phyloP scores from a whole-genome alignment of 2,329 filamentous ascomycete species.

The Colletotrichum chrysophilum region DNA sequence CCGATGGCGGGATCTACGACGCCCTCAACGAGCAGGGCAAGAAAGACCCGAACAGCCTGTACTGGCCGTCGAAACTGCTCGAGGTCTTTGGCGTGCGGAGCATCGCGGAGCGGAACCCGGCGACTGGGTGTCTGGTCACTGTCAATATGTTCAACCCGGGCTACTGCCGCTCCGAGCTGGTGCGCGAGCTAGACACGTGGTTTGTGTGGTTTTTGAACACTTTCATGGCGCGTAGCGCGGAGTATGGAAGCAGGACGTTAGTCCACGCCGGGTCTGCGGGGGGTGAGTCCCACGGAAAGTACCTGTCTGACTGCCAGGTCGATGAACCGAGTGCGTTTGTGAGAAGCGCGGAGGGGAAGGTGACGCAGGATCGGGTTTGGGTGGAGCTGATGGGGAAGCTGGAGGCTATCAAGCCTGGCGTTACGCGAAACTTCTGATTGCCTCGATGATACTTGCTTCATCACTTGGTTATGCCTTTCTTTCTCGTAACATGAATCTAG shows the following conservation, averaged over 20 bases:
- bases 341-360: slow-evolving; percentile 39
- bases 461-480: fast-evolving
- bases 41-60: slow-evolving; percentile 22
- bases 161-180: slow-evolving; percentile 53
- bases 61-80: slow-evolving; percentile 36
- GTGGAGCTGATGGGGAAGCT: slow-evolving; percentile 44
- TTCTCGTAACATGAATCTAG: not conserved
- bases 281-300: slow-evolving; percentile 49
- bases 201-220: slow-evolving; percentile 31
- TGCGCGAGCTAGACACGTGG: slow-evolving; percentile 34
- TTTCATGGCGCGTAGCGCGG: slow-evolving; percentile 46
- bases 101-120: slow-evolving; percentile 21
- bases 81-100: slow-evolving; percentile 30
- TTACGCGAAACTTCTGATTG: slow-evolving; percentile 8
- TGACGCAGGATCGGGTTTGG: slow-evolving; percentile 45
- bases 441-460: not conserved
- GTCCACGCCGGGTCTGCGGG: slow-evolving; percentile 42
- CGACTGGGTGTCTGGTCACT: slow-evolving; percentile 37
- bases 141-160: slow-evolving; percentile 60
- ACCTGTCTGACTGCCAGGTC: slow-evolving; percentile 40
- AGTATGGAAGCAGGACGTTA: slow-evolving; percentile 51
- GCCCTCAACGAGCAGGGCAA: slow-evolving; percentile 28
- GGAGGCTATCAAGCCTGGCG: slow-evolving; percentile 45
- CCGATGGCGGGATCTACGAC: slow-evolving; percentile 32
- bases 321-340: slow-evolving; percentile 40